Base-by-base conservation (phyloP, 805 yeast genomes). In the Zygosaccharomyces kombuchaensis region DNA sequence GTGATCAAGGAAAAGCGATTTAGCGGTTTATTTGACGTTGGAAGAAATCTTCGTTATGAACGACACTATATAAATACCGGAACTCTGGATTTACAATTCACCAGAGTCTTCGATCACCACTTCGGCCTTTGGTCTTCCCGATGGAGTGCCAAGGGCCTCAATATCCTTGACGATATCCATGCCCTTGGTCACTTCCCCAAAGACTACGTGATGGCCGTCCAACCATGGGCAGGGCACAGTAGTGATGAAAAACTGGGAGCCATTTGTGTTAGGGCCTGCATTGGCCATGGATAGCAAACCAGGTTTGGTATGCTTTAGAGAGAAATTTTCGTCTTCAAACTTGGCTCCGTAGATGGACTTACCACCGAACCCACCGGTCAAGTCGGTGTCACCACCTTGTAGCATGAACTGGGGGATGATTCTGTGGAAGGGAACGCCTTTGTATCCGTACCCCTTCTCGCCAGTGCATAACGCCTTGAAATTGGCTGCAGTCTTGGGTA, bases 241-340 rank as follows among this genome's bases (percentile, higher is more conserved):
- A 69, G 96, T 88, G 74, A 88, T 84, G 80, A 91, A 90, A 74
- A 90, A 90, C 75, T 90, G 98, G 45, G 96, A 89, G 47, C 97
- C 97, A 75, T 91, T 91, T 74, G 97, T 87, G 82, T 88, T 87
- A 71, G 95, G 96, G 60, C 97, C 97, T 54, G 97, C 95, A 69
- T 91, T 91, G 69, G 97, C 97, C 97, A 91, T 91, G 53, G 96
- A 87, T 67, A 87, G 70, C 71, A 84, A 73, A 78, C 89, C 77
- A 76, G 95, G 81, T 70, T 81, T 75, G 74, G 75, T 73, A 81
- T 91, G 97, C 65, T 70, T 82, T 73, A 74, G 73, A 65, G 62
- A 54, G 65, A 85, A 85, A 78, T 83, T 84, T 68, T 85, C 95
- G 63, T 85, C 95, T 45, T 65, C 63, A 57, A 80, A 79, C 54